These are phyloP conservation scores for Chlamydomonas reinhardtii DNA, from an alignment of 163 green algal genomes.

Conservation along the genomic window DNA sequence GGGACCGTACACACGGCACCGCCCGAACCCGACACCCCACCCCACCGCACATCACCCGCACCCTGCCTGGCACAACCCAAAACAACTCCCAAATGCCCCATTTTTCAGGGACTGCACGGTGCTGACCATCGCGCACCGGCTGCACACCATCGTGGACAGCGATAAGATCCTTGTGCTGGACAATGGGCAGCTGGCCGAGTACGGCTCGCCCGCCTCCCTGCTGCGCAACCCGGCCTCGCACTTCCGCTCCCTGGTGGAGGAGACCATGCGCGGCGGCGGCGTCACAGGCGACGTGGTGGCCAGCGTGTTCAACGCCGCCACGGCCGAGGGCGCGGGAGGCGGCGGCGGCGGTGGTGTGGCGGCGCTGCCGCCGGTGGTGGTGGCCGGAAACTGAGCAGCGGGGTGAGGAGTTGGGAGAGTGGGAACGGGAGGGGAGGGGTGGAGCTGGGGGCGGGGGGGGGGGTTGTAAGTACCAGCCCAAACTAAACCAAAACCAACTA, in stretches of 20 bases:
- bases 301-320: conserved; percentile 1
- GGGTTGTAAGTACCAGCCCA: too few relatives aligned
- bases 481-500: too few relatives aligned
- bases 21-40: not conserved
- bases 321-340: not conserved
- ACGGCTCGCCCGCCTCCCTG: conserved; percentile 75
- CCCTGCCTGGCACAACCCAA: not conserved
- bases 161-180: conserved; percentile 93
- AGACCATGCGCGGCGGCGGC: conserved; percentile 52
- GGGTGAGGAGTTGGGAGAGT: too few relatives aligned
- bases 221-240: conserved; percentile 49
- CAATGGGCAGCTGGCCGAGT: conserved; percentile 80
- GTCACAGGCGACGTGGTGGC: conserved; percentile 30
- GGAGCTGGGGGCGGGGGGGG: too few relatives aligned
- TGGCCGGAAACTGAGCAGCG: not conserved
- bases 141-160: conserved; percentile 95
- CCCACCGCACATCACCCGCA: not conserved
- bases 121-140: conserved; percentile 77
- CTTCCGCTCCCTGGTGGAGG: conserved; percentile 63
- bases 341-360: not conserved
- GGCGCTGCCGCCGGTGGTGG: not conserved
- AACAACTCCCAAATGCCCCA: not conserved
- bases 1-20: too few relatives aligned
- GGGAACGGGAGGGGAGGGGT: too few relatives aligned
- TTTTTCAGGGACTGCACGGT: conserved; percentile 35